These are phyloP conservation scores for Pyrus bretschneideri DNA, from an alignment of 306 rosid genomes.

Conservation along the genomic window DNA sequence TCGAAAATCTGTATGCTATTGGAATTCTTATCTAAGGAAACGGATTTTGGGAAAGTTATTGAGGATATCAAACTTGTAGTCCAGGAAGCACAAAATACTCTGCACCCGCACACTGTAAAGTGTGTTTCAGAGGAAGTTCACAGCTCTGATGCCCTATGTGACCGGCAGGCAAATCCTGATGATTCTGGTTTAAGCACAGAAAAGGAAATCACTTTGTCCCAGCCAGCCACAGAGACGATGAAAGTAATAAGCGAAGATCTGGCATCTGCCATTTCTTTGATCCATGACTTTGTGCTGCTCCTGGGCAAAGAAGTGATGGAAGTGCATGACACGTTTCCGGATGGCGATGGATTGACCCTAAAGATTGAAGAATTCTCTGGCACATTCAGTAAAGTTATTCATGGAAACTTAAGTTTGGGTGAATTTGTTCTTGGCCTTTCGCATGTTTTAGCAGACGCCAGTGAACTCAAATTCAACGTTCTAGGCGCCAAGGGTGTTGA, in stretches of 20 bases:
- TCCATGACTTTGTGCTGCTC: constrained; percentile 66
- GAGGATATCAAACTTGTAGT: constrained; percentile 72
- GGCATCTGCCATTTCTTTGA: constrained; percentile 70
- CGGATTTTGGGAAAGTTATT: constrained; percentile 55
- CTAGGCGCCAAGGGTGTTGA: constrained; percentile 61
- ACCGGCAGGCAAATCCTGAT: constrained; percentile 63
- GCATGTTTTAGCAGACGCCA: constrained; percentile 61
- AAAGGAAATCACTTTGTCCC: constrained; percentile 41
- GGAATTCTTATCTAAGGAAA: constrained; percentile 61
- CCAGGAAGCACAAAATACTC: constrained; percentile 54
- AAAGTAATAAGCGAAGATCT: constrained; percentile 41
- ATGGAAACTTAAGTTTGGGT: constrained; percentile 43
- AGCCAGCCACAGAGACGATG: constrained; percentile 32
- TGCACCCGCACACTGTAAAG: constrained; percentile 28
- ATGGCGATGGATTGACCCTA: constrained; percentile 50
- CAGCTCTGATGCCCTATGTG: constrained; percentile 42
- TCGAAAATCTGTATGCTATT: constrained; percentile 66
- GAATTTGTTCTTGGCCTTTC: constrained; percentile 80
- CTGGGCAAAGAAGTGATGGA: constrained; percentile 68
- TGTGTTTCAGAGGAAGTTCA: constrained; percentile 36
- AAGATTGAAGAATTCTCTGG: constrained; percentile 68
- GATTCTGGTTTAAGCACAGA: constrained; percentile 52
- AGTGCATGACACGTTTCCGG: constrained; percentile 47
- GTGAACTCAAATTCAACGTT: constrained; percentile 65
- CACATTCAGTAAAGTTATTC: constrained; percentile 43